Conservation (phyloP, 164 flowering plant genomes). For the Stephania cephalantha region DNA sequence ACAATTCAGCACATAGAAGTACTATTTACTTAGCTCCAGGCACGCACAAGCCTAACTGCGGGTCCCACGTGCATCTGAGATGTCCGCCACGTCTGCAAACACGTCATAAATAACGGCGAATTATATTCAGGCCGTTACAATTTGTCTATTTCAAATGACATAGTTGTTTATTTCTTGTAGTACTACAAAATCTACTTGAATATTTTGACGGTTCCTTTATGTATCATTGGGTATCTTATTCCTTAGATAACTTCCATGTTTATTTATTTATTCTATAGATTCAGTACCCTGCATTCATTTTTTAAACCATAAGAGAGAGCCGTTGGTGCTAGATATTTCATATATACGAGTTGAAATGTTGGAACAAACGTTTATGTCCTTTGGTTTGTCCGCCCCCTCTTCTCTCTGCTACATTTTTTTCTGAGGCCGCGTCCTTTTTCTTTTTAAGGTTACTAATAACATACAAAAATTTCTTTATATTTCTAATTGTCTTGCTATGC, state of each 20-base stretch:
- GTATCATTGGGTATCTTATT: conserved; percentile 38
- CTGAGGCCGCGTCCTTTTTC: no score
- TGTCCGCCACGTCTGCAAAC: no score
- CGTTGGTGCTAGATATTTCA: not conserved
- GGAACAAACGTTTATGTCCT: not conserved
- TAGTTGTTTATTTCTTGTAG: conserved; percentile 35
- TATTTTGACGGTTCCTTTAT: conserved; percentile 48
- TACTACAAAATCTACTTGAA: conserved; percentile 59
- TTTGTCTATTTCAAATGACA: conserved; percentile 1
- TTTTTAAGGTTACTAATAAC: no score
- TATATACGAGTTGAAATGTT: not conserved
- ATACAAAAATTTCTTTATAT: no score
- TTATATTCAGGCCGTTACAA: no score
- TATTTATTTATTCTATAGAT: not conserved
- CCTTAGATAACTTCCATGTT: conserved; percentile 50
- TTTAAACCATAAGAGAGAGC: not conserved
- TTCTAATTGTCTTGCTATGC: no score
- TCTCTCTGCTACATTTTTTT: no score
- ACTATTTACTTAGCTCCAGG: no score
- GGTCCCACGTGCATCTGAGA: no score
- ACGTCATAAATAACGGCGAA: no score
- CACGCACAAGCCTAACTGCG: no score
- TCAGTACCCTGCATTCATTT: not conserved
- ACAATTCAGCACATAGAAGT: no score
- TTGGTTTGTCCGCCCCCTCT: not conserved